Base-by-base conservation (phyloP, 345 rosid species). In the Triadica sebifera region DNA sequence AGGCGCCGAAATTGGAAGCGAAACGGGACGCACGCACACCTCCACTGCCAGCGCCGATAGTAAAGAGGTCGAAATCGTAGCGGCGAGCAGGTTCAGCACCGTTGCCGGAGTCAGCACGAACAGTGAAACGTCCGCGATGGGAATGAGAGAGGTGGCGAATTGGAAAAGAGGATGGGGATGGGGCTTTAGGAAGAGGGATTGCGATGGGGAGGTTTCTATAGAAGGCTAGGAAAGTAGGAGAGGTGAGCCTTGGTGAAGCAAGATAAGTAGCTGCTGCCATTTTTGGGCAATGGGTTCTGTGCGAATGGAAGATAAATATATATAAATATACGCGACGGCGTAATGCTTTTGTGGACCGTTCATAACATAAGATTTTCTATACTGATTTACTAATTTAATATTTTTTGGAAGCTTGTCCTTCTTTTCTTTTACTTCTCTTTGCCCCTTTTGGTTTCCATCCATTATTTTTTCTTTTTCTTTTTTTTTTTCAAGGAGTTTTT, bases 11-110 rank as follows among this genome's bases (percentile, higher is more conserved):
- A 87, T 85, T 87, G 69, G 98, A 80, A 6, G 97, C 93, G 68
- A 92, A 92, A 50, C 97, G 97, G 49, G 97, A 91, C 52, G 97
- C 98, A 9, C 98, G 97, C 79, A 94, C 97, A 16, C 97, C 97
- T 47, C 97, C 98, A 70, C 97, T 92, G 2, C 97, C 98, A 6
- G 97, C 98, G 68, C 97, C 98, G 60, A 94, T 85, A 43, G 98
- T 94, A 85, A 94, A 94, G 75, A 94, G 95, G 84, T 92, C 98
- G 74, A 88, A 94, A 78, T 94, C 97, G 78, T 87, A 94, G 68
- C 75, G 84, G 64, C 84, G 87, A 6, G 82, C 55, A 6, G 84
- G 59, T 19, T 92, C 93, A 5, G 91, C 85, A 63, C 93, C 97
- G 53, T 92, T 90, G 0, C 74, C 88, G 73, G 78, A 79, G 60